Percentiles rank a stretch among this genome's conserved stretches.
These are phyloP conservation scores for Syzygium jambos DNA, from an alignment of 345 rosid genomes.

Conservation along the genomic window DNA sequence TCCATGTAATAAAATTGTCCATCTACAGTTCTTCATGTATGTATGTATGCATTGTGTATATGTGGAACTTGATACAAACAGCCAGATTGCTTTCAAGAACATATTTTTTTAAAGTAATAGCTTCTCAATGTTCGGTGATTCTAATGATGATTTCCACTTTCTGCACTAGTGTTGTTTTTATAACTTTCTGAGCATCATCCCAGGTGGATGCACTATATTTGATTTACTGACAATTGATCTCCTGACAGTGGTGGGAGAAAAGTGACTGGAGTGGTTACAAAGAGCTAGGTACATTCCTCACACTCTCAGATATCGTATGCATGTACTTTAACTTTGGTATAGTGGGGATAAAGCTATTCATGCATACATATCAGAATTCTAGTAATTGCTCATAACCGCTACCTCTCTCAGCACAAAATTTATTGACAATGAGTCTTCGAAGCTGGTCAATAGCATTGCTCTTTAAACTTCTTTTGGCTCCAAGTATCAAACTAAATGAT, in stretches of 20 bases:
- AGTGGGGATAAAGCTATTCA: not conserved
- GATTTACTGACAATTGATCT: not conserved
- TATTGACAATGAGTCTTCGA: not conserved
- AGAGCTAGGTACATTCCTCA: constrained; percentile 70
- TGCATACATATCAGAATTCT: not conserved
- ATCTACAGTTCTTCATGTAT: constrained; percentile 5
- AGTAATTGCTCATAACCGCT: not conserved
- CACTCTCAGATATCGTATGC: not conserved
- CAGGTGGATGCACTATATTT: constrained; percentile 15
- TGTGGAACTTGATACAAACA: not conserved
- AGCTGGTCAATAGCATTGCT: not conserved
- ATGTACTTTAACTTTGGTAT: not conserved
- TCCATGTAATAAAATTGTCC: constrained; percentile 21
- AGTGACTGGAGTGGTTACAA: constrained; percentile 99
- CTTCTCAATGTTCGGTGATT: not conserved
- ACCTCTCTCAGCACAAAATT: not conserved
- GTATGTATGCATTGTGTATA: not conserved
- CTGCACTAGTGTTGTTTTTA: not conserved
- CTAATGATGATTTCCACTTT: not conserved
- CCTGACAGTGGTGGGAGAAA: constrained; percentile 99
- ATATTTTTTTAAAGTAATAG: not conserved
- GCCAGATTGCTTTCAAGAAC: not conserved
- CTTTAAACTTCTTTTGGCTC: not conserved
- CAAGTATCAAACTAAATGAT: not conserved
- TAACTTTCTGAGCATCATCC: constrained; percentile 33